Conservation (phyloP, 768 basidiomycete genomes). For the Dacryopinax primogenitus region DNA sequence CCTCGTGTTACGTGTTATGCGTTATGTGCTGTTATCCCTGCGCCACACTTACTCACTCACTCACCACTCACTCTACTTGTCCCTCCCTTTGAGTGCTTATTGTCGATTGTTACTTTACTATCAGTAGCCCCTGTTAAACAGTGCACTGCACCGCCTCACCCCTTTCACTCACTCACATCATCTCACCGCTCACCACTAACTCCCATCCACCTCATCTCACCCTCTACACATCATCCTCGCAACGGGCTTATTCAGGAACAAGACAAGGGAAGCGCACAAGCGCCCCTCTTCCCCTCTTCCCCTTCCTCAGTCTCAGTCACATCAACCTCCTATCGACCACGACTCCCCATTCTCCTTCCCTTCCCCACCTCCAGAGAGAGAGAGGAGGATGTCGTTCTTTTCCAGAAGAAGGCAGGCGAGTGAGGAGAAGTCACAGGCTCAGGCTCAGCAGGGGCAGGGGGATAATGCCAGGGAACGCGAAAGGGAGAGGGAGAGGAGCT, state of each 20-base stretch:
- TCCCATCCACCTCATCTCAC: neutral
- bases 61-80: no score
- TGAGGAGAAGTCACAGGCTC: constrained; percentile 31
- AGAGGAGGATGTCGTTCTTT: constrained; percentile 84
- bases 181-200: neutral
- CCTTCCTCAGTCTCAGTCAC: neutral
- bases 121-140: neutral
- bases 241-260: neutral
- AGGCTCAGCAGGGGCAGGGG: no score
- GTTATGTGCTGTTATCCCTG: no score
- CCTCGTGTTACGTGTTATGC: no score
- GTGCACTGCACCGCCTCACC: neutral
- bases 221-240: neutral
- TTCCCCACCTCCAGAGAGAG: neutral
- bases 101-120: neutral
- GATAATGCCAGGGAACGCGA: neutral
- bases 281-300: neutral
- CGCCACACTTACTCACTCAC: no score
- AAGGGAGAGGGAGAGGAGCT: neutral
- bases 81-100: no score
- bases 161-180: neutral
- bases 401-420: constrained; percentile 68
- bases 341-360: no score
- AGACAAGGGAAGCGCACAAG: neutral
- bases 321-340: no score